Conservation (phyloP, 345 rosid genomes). For the Dovyalis caffra region DNA sequence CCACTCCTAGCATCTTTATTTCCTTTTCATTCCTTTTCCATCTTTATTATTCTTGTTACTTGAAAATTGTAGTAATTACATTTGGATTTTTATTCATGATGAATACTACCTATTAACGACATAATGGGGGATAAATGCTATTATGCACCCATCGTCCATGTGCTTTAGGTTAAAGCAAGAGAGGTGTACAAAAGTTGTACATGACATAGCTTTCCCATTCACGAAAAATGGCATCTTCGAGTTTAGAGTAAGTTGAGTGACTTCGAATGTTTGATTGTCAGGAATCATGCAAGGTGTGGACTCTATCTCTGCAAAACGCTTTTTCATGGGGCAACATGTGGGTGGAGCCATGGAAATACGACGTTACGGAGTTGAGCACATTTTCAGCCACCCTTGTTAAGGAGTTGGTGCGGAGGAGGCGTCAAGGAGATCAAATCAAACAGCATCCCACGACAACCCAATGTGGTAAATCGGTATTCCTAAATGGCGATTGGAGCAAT, state of each 20-base stretch:
- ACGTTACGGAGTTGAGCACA: background rate
- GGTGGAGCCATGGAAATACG: background rate
- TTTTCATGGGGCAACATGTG: background rate
- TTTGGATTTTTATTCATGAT: background rate
- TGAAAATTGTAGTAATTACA: background rate
- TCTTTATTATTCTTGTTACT: background rate
- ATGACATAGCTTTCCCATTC: background rate
- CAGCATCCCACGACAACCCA: background rate
- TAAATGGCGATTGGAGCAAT: background rate
- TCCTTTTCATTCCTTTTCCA: background rate
- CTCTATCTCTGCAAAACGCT: background rate
- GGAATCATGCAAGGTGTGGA: slow-evolving; percentile 9
- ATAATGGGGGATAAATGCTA: background rate
- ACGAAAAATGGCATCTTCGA: background rate
- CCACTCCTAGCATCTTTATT: background rate
- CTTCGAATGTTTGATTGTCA: background rate
- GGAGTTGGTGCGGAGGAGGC: background rate
- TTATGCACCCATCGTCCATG: background rate
- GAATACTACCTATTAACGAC: background rate
- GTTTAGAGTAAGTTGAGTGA: background rate
- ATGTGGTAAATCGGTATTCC: background rate
- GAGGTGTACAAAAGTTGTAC: background rate
- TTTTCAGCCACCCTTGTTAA: background rate
- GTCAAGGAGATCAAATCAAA: background rate
- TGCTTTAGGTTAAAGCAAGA: background rate